A percentile compares a stretch with the other conserved stretches of the same genome.
Conservation (phyloP, 352 stramenopile genomes). For the Pythium aristosporum region DNA sequence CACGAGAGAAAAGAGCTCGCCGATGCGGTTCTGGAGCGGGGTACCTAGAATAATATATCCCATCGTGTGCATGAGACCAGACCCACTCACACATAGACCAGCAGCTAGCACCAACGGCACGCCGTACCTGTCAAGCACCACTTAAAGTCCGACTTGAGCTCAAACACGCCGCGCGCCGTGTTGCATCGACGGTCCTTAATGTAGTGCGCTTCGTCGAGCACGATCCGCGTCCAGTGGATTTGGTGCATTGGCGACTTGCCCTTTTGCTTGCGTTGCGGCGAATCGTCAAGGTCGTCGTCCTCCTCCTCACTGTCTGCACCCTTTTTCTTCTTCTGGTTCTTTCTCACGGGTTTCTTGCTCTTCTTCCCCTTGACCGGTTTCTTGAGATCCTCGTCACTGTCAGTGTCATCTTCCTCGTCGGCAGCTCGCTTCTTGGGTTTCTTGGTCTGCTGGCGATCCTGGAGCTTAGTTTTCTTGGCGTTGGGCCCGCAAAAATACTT, state of each 20-base stretch:
- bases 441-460: constrained; percentile 85
- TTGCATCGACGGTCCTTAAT: constrained; percentile 94
- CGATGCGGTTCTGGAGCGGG: constrained; percentile 95
- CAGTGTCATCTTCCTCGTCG: constrained; percentile 48
- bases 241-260: constrained; percentile 88
- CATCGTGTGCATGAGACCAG: neutral
- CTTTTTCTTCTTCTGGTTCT: constrained; percentile 24
- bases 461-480: constrained; percentile 92
- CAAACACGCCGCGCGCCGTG: constrained; percentile 97
- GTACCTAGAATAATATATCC: constrained; percentile 44
- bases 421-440: constrained; percentile 54
- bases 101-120: neutral
- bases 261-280: constrained; percentile 36
- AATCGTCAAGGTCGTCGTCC: constrained; percentile 36
- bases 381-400: constrained; percentile 59
- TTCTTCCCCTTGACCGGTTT: constrained; percentile 36
- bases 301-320: constrained; percentile 30
- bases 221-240: constrained; percentile 96
- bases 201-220: constrained; percentile 96
- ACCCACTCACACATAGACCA: neutral
- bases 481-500: constrained; percentile 99
- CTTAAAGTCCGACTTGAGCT: constrained; percentile 94
- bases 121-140: constrained; percentile 96
- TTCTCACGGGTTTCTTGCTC: constrained; percentile 15
- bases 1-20: constrained; percentile 96